Base-by-base conservation (phyloP, 306 rosid species). In the Lathyrus oleraceus region DNA sequence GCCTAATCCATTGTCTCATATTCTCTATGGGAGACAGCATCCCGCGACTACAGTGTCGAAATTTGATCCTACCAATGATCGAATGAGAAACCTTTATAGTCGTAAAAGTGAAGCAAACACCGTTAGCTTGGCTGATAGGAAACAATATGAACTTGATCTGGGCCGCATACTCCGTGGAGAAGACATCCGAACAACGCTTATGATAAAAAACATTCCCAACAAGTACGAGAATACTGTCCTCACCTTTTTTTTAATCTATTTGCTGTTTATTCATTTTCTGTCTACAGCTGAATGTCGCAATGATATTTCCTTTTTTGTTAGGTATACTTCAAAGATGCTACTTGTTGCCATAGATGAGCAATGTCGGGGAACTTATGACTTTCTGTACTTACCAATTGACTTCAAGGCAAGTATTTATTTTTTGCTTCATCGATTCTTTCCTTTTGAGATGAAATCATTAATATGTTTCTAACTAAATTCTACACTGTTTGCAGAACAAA, bases 261-360 rank as follows among this genome's bases (percentile, higher is more conserved):
- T 45, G 40, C 64, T 69, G 73, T 47, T 40, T 49, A 58, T 48
- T 40, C 61, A 54, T 65, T 56, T 52, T 70, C 39, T 38, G 12
- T 61, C 69, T 68, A 43, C 70, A 8, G 14, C 15, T 16, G 35
- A 60, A 44, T 13, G 28, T 42, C 9, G 54, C 23, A 14, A 14
- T 52, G 65, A 4, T 13, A 19, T 15, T 54, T 72, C 51, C 28
- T n/a, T 73, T 51, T 72, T 65, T 49, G 67, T 28, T 82, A 90
- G 91, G 85, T 90, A 90, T 74, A 90, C 96, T 58, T 90, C 95
- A 68, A 90, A 88, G 88, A 90, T 90, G 95, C 88, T 90, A 78
- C 87, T 90, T 25, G 87, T 85, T 61, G 96, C 94, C 69, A 86
- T 90, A 39, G 96, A 90, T 68, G 96, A 86, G 85, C 81, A 81